Evolutionary conservation across 2,329 filamentous ascomycete species (phyloP).

Genomic region (Alternaria solani): DNA sequence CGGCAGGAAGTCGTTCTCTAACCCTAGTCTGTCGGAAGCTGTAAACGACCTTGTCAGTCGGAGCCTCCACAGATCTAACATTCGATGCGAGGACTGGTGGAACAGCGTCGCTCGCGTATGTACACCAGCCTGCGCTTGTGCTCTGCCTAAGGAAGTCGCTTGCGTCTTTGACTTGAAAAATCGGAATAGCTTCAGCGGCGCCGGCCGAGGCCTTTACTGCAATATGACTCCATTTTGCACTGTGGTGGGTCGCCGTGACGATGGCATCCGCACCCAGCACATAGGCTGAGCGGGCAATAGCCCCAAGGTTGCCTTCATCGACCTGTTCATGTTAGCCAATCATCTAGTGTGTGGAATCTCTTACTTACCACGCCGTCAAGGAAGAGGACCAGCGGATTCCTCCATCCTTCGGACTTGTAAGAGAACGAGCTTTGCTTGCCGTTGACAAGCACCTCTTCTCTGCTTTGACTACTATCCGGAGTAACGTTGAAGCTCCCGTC

Average conservation of each 20-base stretch:
- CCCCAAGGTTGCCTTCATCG: constrained; percentile 90
- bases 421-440: constrained; percentile 65
- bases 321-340: constrained; percentile 53
- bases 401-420: constrained; percentile 53
- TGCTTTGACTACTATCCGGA: constrained; percentile 71
- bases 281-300: constrained; percentile 84
- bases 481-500: constrained; percentile 32
- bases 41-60: constrained; percentile 42
- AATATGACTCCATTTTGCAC: constrained; percentile 76
- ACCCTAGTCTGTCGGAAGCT: constrained; percentile 30
- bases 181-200: constrained; percentile 78
- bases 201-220: constrained; percentile 89
- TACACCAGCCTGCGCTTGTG: constrained; percentile 76
- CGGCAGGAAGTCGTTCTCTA: constrained; percentile 25
- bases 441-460: constrained; percentile 78
- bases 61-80: constrained; percentile 9
- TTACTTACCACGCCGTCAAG: constrained; percentile 70
- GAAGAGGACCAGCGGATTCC: constrained; percentile 75
- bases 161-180: constrained; percentile 75
- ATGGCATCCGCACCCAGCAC: constrained; percentile 92
- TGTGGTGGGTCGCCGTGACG: constrained; percentile 73
- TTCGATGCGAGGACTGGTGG: constrained; percentile 11
- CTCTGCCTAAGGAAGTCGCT: constrained; percentile 74
- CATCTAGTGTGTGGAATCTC: neutral
- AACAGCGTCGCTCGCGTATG: constrained; percentile 73